Base-by-base conservation (phyloP, 2,329 filamentous ascomycete species). In the Blumeria graminis region DNA sequence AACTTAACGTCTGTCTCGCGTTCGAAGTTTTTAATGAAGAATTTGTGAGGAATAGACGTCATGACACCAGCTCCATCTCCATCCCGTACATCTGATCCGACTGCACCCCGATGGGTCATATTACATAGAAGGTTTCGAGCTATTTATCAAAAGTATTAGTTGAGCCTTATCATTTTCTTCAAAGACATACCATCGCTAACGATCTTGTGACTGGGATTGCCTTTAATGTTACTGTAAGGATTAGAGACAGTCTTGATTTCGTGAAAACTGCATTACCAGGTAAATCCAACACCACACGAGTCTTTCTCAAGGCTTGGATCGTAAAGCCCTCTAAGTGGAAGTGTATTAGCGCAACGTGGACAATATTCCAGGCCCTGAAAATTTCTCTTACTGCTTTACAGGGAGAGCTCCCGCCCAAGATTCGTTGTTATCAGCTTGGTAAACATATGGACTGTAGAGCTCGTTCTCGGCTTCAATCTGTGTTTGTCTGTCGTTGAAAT, bases 41-140 rank as follows among this genome's bases (percentile, higher is more conserved):
- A 96, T 71, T 83, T 88, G 75, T 96, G 90, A 58, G 92, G 92
- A 66, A 98, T 94, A 59, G 89, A 95, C 63, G 90, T 96, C 92
- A 98, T 98, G 68, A 96, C 90, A 78, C 92, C 92, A 65, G 92
- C 92, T 69, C 92, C 92, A 69, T 98, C 92, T 69, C 92, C 92
- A 69, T 98, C 92, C 75, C 92, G 84, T 67, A 88, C 88, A 75
- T 98, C 92, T 59, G 92, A 96, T 64, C 92, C 92, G 65, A 96
- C 90, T 61, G 92, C 92, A 76, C 92, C 92, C 69, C 92, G 84
- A 76, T 98, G 92, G 76, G 92, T 96, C 92, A 98, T 98, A 78
- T 98, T 96, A 77, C 92, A 98, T 61, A 98, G 81, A 60, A 98
- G 76, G 71, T 89, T 94, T 62, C 86, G 84, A 63, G 89, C 86